Evolutionary conservation across 805 yeast species (phyloP), one percentile per base, ranked within the genome.

Genomic region (Spathaspora passalidarum): DNA sequence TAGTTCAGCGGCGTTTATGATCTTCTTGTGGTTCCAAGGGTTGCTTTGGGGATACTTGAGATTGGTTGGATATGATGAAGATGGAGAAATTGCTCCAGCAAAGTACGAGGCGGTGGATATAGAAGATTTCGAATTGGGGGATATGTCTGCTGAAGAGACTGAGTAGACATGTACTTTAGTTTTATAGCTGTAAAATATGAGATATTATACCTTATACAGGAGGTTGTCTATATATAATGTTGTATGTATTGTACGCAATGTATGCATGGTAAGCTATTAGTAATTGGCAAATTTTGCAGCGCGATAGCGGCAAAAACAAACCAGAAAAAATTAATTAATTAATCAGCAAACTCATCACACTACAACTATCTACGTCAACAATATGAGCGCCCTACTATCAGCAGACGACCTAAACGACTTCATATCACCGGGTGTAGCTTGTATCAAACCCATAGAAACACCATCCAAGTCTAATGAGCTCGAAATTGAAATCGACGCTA

Each of bases 381-480:
- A 29, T 4, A 90, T 91, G 98, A 86, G 96, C 66, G 89, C 97
- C 1, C 70, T 91, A 36, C 73, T 92, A 44, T 86, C 96, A 7
- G 91, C 89, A 18, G 94, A 88, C 47, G 97, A 94, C 59, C 69
- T 94, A 47, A 94, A 94, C 65, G 99, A 94, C 66, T 94, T 90
- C 67, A 92, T 94, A 38, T 78, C 87, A 25, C 99, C 98, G 0
- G 96, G 96, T 0, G 83, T 88, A 21, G 98, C 97, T 0, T 94
- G 99, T 62, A 84, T 91, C 45, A 94, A 89, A 66, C 97, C 98
- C 19, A 18, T 13, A 19, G 14, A 38, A 52, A 14, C 17, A 9
- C 16, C 18, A 20, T 16, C 37, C 2, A 3, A 7, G 9, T 45
- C n/a, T 47, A 67, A 63, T 38, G 69, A 75, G 47, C 61, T 70